These are phyloP conservation scores for Neopestalotiopsis sp. DNA, from an alignment of 2,329 filamentous ascomycete genomes.

Conservation along the genomic window DNA sequence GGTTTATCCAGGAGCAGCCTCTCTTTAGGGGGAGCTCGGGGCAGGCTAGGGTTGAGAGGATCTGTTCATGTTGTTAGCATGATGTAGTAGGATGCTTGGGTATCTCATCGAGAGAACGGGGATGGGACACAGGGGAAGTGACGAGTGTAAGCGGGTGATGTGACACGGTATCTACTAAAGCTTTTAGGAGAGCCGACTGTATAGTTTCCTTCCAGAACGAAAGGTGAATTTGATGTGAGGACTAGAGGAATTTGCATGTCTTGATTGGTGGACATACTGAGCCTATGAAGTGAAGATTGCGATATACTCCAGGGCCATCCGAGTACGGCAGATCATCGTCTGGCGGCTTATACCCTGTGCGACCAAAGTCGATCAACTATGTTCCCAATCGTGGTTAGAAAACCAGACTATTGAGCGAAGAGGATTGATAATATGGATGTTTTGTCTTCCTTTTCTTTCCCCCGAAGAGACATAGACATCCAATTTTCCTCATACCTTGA, in stretches of 20 bases:
- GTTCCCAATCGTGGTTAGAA: background rate
- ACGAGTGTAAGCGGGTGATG: too few species aligned
- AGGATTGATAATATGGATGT: background rate
- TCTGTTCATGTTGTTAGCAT: background rate
- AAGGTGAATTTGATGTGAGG: too few species aligned
- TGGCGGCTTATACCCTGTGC: background rate
- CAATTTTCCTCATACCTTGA: background rate
- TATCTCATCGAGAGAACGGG: background rate
- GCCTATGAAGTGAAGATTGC: background rate
- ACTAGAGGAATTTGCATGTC: too few species aligned
- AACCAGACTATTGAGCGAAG: background rate
- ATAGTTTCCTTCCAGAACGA: too few species aligned
- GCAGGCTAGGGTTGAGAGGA: background rate
- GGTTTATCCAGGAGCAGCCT: background rate
- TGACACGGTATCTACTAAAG: too few species aligned
- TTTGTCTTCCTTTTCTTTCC: background rate
- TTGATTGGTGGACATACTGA: background rate
- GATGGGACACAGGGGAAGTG: background rate
- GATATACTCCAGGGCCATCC: background rate
- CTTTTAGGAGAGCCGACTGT: background rate
- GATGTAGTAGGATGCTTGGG: background rate
- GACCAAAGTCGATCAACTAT: constrained; percentile 9
- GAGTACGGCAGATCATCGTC: background rate
- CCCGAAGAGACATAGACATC: too few species aligned
- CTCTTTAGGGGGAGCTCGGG: background rate